Conservation (phyloP, 2,329 filamentous ascomycete species). For the Chaetomium sp. region DNA sequence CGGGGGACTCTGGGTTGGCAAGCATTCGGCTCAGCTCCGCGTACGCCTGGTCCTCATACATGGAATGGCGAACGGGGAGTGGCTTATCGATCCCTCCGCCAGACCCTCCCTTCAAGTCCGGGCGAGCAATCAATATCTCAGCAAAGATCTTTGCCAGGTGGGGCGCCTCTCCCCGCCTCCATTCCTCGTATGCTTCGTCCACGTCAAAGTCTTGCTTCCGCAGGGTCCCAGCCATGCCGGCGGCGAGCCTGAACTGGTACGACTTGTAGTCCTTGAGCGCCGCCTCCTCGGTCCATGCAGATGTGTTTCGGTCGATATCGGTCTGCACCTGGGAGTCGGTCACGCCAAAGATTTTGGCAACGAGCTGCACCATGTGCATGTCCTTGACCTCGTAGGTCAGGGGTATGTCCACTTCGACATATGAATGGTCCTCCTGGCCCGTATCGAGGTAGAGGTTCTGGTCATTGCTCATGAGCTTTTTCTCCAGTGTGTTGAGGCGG, state of each 20-base stretch:
- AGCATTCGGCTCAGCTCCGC: conserved; percentile 56
- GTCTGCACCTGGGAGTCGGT: conserved; percentile 78
- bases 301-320: conserved; percentile 81
- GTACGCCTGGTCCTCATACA: conserved; percentile 55
- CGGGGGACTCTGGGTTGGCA: conserved; percentile 48
- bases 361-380: conserved; percentile 89
- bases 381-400: conserved; percentile 93
- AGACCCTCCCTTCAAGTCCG: conserved; percentile 78
- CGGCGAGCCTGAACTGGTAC: conserved; percentile 86
- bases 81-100: conserved; percentile 60
- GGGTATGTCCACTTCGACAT: conserved; percentile 79
- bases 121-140: conserved; percentile 82
- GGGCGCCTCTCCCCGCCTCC: conserved; percentile 87
- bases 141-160: conserved; percentile 93
- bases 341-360: conserved; percentile 83
- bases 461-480: conserved; percentile 90
- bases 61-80: conserved; percentile 58
- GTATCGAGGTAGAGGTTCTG: conserved; percentile 76
- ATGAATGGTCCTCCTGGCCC: conserved; percentile 62
- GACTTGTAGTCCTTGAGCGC: conserved; percentile 89
- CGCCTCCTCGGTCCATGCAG: conserved; percentile 86
- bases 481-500: conserved; percentile 80
- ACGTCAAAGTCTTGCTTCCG: conserved; percentile 85
- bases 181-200: conserved; percentile 83
- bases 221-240: conserved; percentile 75